phyloP scores from a whole-genome alignment of 257 asterid genomes.

The Plantago major region DNA sequence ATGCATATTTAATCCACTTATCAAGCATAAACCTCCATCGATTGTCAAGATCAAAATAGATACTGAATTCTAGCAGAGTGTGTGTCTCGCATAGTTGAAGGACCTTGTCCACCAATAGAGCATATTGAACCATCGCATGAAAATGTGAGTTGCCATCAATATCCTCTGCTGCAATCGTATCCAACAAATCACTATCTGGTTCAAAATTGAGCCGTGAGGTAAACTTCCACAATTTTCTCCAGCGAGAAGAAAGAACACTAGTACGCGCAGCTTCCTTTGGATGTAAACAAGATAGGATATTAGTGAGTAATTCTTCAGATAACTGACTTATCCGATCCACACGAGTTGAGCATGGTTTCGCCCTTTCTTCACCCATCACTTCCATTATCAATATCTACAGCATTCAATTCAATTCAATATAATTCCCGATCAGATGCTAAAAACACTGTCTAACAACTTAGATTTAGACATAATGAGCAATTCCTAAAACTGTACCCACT shows the following conservation, averaged over 20 bases:
- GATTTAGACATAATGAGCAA: no score
- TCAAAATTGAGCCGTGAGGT: background rate
- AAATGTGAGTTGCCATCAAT: no score
- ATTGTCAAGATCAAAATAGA: background rate
- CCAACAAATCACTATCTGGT: background rate
- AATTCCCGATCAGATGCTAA: background rate
- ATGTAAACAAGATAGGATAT: background rate
- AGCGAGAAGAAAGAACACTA: background rate
- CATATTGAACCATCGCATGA: background rate
- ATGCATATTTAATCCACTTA: background rate
- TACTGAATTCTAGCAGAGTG: background rate
- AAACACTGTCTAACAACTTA: no score
- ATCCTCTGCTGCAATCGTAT: background rate
- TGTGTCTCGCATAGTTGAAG: background rate
- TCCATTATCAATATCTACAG: background rate
- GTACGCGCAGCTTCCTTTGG: background rate
- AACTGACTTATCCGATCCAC: background rate
- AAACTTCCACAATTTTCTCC: background rate
- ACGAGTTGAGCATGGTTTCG: background rate
- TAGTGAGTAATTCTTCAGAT: background rate
- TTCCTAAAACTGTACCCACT: no score
- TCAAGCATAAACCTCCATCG: background rate
- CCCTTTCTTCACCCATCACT: background rate
- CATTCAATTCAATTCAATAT: background rate
- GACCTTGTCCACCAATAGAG: background rate